Conservation (phyloP, 1,284 basidiomycete genomes). For the Leccinum cinnamomeum region DNA sequence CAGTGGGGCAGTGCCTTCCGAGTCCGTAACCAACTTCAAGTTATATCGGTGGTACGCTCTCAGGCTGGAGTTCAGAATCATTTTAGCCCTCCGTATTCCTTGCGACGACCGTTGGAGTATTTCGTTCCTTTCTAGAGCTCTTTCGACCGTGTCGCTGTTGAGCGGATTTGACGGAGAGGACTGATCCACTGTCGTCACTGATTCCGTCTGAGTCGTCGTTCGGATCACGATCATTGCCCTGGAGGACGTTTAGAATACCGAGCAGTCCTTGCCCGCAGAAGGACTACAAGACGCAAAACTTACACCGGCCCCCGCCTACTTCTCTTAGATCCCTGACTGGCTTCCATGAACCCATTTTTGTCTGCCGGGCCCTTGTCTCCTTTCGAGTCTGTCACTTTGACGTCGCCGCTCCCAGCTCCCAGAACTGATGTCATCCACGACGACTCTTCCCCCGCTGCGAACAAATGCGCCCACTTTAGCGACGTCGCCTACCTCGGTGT, state of each 20-base stretch:
- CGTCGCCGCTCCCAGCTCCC: slow-evolving; percentile 38
- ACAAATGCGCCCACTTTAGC: slow-evolving; percentile 89
- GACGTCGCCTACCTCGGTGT: slow-evolving; percentile 95
- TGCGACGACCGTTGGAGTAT: too few relatives aligned
- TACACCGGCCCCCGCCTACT: slow-evolving; percentile 74
- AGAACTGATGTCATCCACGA: slow-evolving; percentile 84
- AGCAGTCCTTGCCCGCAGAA: not conserved
- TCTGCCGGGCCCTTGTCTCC: slow-evolving; percentile 21
- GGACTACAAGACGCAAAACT: slow-evolving; percentile 33
- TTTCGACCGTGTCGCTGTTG: too few relatives aligned
- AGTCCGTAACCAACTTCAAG: too few relatives aligned
- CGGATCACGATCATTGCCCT: too few relatives aligned
- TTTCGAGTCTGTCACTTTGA: slow-evolving; percentile 14
- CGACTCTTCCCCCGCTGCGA: slow-evolving; percentile 82
- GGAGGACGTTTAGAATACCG: not conserved
- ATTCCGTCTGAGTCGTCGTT: too few relatives aligned
- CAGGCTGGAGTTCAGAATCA: too few relatives aligned
- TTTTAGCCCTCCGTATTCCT: too few relatives aligned
- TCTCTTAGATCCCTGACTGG: slow-evolving; percentile 76
- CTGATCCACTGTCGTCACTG: too few relatives aligned
- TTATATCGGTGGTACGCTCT: too few relatives aligned
- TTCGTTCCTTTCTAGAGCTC: too few relatives aligned
- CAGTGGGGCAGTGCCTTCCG: too few relatives aligned
- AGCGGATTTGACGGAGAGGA: too few relatives aligned
- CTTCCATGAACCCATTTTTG: slow-evolving; percentile 61